Evolutionary conservation across 352 stramenopile species (phyloP).

Genomic region (Phytophthora sojae): DNA sequence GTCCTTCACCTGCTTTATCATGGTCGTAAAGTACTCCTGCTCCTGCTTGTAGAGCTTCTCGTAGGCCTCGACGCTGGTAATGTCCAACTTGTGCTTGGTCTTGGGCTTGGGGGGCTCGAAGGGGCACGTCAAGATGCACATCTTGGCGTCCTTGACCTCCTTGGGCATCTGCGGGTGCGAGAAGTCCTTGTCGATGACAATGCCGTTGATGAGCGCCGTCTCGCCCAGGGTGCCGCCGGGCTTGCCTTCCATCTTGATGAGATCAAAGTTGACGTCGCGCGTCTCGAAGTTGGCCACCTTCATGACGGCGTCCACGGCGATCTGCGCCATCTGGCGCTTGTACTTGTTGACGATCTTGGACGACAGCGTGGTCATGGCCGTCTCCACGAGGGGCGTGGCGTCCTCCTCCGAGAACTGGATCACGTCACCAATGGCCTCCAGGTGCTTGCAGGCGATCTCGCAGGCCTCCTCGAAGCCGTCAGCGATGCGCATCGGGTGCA

Average conservation of each 20-base stretch:
- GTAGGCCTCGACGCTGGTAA: conserved; percentile 98
- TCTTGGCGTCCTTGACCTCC: conserved; percentile 96
- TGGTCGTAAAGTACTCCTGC: conserved; percentile 99
- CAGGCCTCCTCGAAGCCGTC: conserved; percentile 99
- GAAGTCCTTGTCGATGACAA: conserved; percentile 99
- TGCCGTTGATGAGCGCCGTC: conserved; percentile 98
- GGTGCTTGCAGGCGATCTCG: conserved; percentile 95
- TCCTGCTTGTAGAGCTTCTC: conserved; percentile 97
- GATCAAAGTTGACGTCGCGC: conserved; percentile 99
- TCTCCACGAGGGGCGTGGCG: conserved; percentile 95
- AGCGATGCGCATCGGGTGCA: conserved; percentile 99
- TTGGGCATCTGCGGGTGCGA: conserved; percentile 99
- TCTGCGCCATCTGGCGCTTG: conserved; percentile 99
- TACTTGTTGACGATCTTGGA: conserved; percentile 99
- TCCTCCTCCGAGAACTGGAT: conserved; percentile 97
- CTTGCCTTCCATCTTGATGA: conserved; percentile 99
- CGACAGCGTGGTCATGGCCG: conserved; percentile 98
- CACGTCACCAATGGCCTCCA: conserved; percentile 95
- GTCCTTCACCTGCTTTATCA: conserved; percentile 99
- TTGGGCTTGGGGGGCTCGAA: conserved; percentile 99
- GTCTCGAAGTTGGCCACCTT: conserved; percentile 98
- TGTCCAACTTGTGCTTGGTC: conserved; percentile 98
- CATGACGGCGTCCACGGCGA: conserved; percentile 98
- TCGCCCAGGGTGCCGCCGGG: conserved; percentile 97
- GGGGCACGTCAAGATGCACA: conserved; percentile 99